A percentile compares a stretch with the other conserved stretches of the same genome.
These are phyloP conservation scores for Trichoderma sp. DNA, from an alignment of 2,329 filamentous ascomycete species.

Conservation along the genomic window DNA sequence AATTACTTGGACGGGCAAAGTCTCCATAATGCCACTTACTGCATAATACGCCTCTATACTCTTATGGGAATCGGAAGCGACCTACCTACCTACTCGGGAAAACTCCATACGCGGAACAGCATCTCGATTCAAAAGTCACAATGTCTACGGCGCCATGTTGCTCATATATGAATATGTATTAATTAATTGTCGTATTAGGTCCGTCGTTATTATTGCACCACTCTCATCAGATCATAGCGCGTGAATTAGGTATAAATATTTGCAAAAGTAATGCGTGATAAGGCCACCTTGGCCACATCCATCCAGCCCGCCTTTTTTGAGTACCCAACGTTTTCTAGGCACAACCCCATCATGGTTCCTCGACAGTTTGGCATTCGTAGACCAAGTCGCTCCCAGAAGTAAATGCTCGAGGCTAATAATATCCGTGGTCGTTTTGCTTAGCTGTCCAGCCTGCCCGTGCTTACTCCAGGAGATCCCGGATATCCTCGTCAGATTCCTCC, in stretches of 20 bases:
- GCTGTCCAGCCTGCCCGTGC: neutral
- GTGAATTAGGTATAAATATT: neutral
- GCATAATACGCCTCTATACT: neutral
- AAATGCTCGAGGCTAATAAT: neutral
- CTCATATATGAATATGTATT: neutral
- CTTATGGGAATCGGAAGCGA: neutral
- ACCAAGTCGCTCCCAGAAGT: neutral
- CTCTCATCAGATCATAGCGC: neutral
- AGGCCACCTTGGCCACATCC: conserved; percentile 16
- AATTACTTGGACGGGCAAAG: too few species aligned
- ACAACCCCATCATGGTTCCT: neutral
- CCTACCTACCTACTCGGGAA: neutral
- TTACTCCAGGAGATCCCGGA: conserved; percentile 63
- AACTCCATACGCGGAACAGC: neutral
- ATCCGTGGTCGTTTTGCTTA: neutral
- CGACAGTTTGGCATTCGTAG: neutral
- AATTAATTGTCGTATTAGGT: neutral
- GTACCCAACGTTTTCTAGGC: neutral
- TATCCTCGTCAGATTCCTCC: conserved; percentile 67
- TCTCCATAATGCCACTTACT: too few species aligned
- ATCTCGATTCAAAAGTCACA: neutral
- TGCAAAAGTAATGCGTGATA: neutral
- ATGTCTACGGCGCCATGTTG: too few species aligned
- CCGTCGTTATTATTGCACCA: conserved; percentile 1
- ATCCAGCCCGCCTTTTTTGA: neutral